phyloP scores from a whole-genome alignment of 805 yeast genomes.

The Monosporozyma aerobia region DNA sequence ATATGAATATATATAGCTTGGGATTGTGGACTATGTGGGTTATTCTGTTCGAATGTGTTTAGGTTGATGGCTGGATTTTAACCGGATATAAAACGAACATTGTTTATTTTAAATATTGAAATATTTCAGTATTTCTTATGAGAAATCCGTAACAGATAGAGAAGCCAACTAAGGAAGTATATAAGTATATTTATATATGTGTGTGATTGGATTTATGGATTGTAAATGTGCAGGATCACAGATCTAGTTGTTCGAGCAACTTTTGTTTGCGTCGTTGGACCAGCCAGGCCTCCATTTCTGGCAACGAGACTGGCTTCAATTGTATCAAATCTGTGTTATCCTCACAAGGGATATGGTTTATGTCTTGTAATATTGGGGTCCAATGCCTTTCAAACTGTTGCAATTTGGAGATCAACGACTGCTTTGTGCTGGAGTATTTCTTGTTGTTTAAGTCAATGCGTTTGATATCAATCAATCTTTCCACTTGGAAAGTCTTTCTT shows the following conservation, averaged over 20 bases:
- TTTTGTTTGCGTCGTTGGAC: slow-evolving; percentile 38
- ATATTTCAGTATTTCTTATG: neutral
- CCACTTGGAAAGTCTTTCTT: neutral
- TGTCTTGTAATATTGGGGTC: slow-evolving; percentile 9
- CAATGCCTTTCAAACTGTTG: slow-evolving; percentile 10
- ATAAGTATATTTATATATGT: no score
- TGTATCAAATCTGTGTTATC: slow-evolving; percentile 1
- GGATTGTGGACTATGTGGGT: neutral
- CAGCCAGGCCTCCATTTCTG: slow-evolving; percentile 38
- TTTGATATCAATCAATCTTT: neutral
- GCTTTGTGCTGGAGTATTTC: neutral
- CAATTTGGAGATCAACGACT: neutral
- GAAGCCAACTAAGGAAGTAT: no score
- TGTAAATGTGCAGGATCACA: neutral
- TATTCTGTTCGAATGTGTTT: neutral
- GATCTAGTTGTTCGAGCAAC: slow-evolving; percentile 26
- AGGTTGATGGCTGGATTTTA: neutral
- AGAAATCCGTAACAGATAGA: neutral
- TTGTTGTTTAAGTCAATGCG: neutral
- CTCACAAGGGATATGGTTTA: neutral
- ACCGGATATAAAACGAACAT: neutral
- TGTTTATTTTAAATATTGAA: neutral
- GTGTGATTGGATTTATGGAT: neutral
- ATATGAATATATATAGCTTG: neutral
- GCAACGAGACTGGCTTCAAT: slow-evolving; percentile 26